These are phyloP conservation scores for Solanum etuberosum DNA, from an alignment of 257 asterid species.

Conservation along the genomic window DNA sequence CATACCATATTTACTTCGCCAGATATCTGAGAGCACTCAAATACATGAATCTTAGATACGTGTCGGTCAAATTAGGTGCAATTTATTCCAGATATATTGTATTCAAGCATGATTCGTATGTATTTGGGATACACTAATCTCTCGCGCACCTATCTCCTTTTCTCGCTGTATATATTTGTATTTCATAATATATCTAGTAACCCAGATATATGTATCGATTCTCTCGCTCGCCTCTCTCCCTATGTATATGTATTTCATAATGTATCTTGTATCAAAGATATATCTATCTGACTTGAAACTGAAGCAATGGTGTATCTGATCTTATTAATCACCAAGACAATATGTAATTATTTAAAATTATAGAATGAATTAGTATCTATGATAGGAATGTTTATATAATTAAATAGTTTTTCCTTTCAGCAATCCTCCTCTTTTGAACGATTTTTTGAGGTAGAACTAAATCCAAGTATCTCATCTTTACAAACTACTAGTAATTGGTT, in stretches of 20 bases:
- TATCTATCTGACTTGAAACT: background rate
- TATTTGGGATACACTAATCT: background rate
- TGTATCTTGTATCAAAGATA: no score
- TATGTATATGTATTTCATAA: no score
- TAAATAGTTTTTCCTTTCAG: background rate
- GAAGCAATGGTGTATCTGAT: no score
- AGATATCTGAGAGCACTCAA: background rate
- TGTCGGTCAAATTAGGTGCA: no score
- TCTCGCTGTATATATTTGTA: background rate
- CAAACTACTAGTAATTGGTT: background rate
- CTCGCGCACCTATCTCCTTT: background rate
- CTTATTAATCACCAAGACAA: background rate
- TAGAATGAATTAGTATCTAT: background rate
- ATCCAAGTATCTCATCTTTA: background rate
- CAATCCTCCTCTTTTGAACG: background rate
- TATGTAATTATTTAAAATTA: background rate
- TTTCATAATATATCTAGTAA: no score
- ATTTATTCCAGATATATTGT: background rate
- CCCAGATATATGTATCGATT: background rate
- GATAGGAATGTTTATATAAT: no score
- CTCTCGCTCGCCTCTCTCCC: background rate
- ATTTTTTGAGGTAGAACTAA: background rate
- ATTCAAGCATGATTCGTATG: background rate
- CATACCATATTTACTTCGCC: background rate
- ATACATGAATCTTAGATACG: no score